Evolutionary conservation across 257 asterid species (phyloP).

Genomic region (Solanum dulcamara): DNA sequence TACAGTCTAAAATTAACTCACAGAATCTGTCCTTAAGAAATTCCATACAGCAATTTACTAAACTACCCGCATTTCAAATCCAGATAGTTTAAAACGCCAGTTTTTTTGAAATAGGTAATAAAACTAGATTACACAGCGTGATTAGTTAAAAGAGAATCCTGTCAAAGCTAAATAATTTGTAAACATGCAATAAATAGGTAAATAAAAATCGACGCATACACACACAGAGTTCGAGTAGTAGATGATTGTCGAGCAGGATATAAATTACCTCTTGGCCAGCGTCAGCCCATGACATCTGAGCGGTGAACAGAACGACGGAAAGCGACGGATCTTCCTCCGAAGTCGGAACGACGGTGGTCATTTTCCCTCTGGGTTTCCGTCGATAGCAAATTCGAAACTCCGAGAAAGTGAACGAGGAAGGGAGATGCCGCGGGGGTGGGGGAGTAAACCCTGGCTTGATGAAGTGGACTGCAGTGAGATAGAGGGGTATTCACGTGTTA

Average conservation of each 20-base stretch:
- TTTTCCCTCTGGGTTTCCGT: neutral
- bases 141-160: neutral
- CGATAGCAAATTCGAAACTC: neutral
- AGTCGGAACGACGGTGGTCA: constrained; percentile 75
- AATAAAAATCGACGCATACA: neutral
- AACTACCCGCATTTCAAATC: neutral
- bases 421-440: neutral
- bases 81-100: neutral
- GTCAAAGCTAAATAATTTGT: neutral
- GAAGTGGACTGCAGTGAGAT: neutral
- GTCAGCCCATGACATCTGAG: constrained; percentile 81
- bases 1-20: neutral
- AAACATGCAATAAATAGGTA: neutral
- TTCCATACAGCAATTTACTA: neutral
- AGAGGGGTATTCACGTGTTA: too few relatives aligned
- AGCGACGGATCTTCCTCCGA: constrained; percentile 82
- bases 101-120: neutral
- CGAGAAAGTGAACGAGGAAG: neutral
- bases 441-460: neutral
- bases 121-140: neutral
- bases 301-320: constrained; percentile 66
- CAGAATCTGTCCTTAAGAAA: neutral
- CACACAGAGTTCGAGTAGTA: neutral
- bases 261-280: constrained; percentile 63
- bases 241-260: neutral